Conservation (phyloP, 345 rosid genomes). For the Boechera stricta region DNA sequence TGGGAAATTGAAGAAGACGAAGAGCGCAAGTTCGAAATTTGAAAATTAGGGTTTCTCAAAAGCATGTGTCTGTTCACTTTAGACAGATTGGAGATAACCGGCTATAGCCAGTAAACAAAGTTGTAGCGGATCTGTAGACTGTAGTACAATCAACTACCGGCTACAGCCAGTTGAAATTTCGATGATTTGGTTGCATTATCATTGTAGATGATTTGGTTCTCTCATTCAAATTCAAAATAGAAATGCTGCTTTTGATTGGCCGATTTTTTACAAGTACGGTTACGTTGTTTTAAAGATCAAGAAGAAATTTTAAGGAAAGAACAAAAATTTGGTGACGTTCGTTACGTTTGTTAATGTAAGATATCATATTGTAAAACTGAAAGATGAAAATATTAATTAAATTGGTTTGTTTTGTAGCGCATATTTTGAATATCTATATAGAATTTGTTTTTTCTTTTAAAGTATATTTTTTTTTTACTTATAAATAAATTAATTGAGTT, state of each 20-base stretch:
- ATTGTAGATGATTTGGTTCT: not conserved
- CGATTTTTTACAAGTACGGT: not conserved
- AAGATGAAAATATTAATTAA: too few relatives aligned
- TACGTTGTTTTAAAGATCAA: not conserved
- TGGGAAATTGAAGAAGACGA: conserved; percentile 31
- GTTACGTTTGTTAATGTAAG: too few relatives aligned
- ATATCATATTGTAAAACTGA: too few relatives aligned
- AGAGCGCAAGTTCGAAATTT: conserved; percentile 55
- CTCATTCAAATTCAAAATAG: conserved; percentile 11
- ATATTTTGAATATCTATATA: too few relatives aligned
- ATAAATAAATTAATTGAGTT: too few relatives aligned
- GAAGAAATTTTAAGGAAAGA: too few relatives aligned
- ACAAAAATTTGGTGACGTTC: too few relatives aligned
- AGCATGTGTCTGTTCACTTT: not conserved
- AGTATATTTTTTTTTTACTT: too few relatives aligned
- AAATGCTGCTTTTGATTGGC: not conserved
- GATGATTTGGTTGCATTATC: not conserved
- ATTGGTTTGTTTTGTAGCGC: too few relatives aligned
- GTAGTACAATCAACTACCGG: conserved; percentile 7
- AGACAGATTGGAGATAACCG: conserved; percentile 24
- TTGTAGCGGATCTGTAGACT: not conserved
- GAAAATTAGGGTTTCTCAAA: conserved; percentile 51
- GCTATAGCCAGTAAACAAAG: conserved; percentile 26
- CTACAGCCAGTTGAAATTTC: conserved; percentile 24
- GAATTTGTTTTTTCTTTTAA: too few relatives aligned